phyloP scores from a whole-genome alignment of 169 alveolate species.

The Eimeria sp. region DNA sequence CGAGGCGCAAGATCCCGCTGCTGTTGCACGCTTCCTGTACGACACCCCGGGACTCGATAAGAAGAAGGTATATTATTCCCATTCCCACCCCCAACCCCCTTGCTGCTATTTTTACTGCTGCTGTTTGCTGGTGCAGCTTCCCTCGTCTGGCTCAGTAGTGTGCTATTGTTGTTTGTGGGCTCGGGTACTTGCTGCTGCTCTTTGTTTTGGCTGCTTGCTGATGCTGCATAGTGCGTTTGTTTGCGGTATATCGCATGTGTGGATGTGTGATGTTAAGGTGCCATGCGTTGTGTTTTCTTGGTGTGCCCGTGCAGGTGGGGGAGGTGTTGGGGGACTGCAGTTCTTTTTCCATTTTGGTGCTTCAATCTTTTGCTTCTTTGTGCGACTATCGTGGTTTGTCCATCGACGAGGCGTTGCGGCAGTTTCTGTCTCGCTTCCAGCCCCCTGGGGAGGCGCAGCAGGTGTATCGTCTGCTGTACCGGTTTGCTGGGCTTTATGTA shows the following conservation, averaged over 20 bases:
- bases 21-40: slow-evolving; percentile 71
- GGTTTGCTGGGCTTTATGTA: slow-evolving; percentile 70
- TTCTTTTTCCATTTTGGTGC: slow-evolving; percentile 39
- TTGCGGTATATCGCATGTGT: neutral
- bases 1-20: slow-evolving; percentile 36
- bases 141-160: neutral
- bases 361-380: slow-evolving; percentile 65
- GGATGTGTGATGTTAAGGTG: neutral
- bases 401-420: slow-evolving; percentile 70
- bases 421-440: slow-evolving; percentile 43
- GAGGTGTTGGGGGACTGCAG: slow-evolving; percentile 65
- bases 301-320: slow-evolving; percentile 69
- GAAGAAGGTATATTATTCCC: slow-evolving; percentile 54
- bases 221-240: too few species aligned
- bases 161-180: neutral
- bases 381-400: slow-evolving; percentile 66
- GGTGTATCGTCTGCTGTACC: slow-evolving; percentile 64
- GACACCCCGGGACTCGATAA: slow-evolving; percentile 79
- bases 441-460: slow-evolving; percentile 85
- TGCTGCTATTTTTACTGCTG: neutral
- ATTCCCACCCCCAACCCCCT: neutral
- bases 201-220: neutral
- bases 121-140: neutral
- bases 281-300: neutral
- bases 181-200: neutral